Conservation (phyloP, 2,329 filamentous ascomycete species). For the Calonectria pseudoturangicola region DNA sequence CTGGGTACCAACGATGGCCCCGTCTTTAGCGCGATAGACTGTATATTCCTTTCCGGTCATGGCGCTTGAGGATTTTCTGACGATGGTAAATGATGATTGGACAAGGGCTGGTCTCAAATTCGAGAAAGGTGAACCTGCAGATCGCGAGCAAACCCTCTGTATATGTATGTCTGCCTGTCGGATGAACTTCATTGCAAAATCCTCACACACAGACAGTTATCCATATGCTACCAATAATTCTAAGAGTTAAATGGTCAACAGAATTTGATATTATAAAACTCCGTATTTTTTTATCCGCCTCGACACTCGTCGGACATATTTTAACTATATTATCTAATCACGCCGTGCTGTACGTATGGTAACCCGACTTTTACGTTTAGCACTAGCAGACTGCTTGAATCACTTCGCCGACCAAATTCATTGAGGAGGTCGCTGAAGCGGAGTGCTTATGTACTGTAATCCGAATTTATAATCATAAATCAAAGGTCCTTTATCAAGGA, state of each 20-base stretch:
- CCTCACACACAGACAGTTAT: too few species aligned
- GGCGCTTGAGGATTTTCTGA: neutral
- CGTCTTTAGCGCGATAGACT: constrained; percentile 29
- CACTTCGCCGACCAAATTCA: neutral
- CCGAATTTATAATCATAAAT: neutral
- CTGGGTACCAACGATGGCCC: neutral
- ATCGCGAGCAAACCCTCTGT: neutral
- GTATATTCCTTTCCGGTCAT: constrained; percentile 33
- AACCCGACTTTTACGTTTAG: too few species aligned
- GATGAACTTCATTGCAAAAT: neutral
- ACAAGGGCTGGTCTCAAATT: neutral
- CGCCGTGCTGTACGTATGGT: too few species aligned
- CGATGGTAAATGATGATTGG: too few species aligned
- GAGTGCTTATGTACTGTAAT: too few species aligned
- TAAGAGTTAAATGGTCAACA: too few species aligned
- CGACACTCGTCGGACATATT: neutral
- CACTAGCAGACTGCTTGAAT: too few species aligned
- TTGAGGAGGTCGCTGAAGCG: neutral
- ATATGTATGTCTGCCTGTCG: neutral
- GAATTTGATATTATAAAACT: too few species aligned
- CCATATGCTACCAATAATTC: too few species aligned
- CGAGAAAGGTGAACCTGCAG: neutral
- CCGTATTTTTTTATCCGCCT: too few species aligned
- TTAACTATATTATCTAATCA: too few species aligned
- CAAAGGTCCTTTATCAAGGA: neutral